A percentile compares a stretch with the other conserved stretches of the same genome.
Evolutionary conservation across 345 rosid species (phyloP).

Genomic region (Salix arbutifolia): DNA sequence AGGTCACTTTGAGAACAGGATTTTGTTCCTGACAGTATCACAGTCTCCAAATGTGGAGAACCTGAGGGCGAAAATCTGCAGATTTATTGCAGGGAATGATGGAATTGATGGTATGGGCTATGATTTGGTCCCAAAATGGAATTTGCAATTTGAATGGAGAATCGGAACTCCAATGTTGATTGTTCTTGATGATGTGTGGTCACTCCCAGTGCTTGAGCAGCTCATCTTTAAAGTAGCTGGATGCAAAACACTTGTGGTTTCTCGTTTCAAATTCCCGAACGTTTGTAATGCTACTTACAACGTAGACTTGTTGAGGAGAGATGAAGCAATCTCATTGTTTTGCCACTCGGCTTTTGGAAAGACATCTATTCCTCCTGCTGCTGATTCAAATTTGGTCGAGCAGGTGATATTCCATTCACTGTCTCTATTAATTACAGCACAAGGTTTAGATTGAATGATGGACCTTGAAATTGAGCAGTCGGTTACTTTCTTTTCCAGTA

Average conservation of each 20-base stretch:
- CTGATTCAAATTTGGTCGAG: conserved; percentile 48
- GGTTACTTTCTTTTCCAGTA: conserved; percentile 3
- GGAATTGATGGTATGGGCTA: conserved; percentile 20
- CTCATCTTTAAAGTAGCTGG: conserved; percentile 50
- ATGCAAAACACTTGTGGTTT: conserved; percentile 68
- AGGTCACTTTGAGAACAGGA: conserved; percentile 51
- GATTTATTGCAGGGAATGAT: conserved; percentile 39
- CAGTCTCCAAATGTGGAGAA: conserved; percentile 68
- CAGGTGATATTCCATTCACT: conserved; percentile 40
- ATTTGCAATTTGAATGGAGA: conserved; percentile 28
- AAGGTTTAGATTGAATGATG: not conserved
- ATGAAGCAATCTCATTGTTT: conserved; percentile 65
- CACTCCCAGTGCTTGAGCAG: conserved; percentile 46
- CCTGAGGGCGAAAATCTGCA: conserved; percentile 40
- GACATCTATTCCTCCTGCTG: conserved; percentile 51
- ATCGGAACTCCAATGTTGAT: conserved; percentile 37
- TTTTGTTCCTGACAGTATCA: conserved; percentile 75
- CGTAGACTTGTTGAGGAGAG: conserved; percentile 58
- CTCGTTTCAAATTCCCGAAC: conserved; percentile 55
- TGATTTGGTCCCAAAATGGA: conserved; percentile 32
- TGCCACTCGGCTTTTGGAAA: conserved; percentile 71
- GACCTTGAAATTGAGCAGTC: not conserved
- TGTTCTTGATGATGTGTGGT: conserved; percentile 91
- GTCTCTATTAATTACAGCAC: not conserved
- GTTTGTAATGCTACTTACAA: conserved; percentile 37